Evolutionary conservation across 805 yeast genomes (phyloP).

Genomic region (Lipomyces yamadae): DNA sequence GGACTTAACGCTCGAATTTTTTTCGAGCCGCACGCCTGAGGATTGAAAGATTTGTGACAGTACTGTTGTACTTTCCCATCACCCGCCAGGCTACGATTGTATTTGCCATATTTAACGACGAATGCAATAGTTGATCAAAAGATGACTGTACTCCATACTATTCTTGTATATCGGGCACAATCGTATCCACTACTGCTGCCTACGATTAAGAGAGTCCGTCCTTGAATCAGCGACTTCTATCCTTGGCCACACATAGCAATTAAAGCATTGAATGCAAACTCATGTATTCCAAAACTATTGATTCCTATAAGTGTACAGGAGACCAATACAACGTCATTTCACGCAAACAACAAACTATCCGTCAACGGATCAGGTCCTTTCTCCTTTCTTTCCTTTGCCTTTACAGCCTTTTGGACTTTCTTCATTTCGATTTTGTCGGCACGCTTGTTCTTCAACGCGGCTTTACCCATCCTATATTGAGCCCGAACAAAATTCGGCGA

Average conservation of each 20-base stretch:
- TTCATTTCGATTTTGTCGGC: slow-evolving; percentile 51
- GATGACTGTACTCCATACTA: too few relatives aligned
- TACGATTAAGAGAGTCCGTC: too few relatives aligned
- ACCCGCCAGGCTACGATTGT: too few relatives aligned
- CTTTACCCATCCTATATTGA: slow-evolving; percentile 77
- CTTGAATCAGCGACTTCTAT: too few relatives aligned
- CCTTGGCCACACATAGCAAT: too few relatives aligned
- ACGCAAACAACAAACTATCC: slow-evolving; percentile 29
- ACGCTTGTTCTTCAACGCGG: slow-evolving; percentile 76
- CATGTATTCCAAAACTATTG: background rate
- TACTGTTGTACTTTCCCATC: too few relatives aligned
- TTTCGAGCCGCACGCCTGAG: background rate
- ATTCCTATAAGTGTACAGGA: background rate
- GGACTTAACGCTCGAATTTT: background rate
- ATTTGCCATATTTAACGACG: too few relatives aligned
- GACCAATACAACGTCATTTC: background rate
- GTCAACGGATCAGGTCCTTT: slow-evolving; percentile 32
- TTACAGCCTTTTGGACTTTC: slow-evolving; percentile 26
- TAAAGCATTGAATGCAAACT: too few relatives aligned
- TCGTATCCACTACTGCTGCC: too few relatives aligned
- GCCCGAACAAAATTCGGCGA: slow-evolving; percentile 96
- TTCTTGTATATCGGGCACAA: too few relatives aligned
- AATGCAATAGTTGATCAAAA: too few relatives aligned
- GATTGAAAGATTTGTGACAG: too few relatives aligned
- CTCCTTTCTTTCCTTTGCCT: slow-evolving; percentile 23